Base-by-base conservation (phyloP, 352 stramenopile species). In the Thalassiosira exigua region DNA sequence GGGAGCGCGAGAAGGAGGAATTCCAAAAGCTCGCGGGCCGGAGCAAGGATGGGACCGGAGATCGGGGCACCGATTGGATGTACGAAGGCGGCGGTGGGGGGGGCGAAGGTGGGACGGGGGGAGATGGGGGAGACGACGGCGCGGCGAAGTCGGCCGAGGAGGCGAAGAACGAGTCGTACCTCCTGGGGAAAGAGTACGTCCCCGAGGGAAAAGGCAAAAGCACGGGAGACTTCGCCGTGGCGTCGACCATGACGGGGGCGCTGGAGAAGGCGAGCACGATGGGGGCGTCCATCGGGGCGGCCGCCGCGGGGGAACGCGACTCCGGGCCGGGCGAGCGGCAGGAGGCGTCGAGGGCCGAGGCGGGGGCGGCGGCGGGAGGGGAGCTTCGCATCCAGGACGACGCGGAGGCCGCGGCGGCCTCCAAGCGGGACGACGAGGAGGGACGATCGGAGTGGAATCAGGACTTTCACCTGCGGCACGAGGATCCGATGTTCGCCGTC, bases 401-500 rank as follows among this genome's bases (percentile, higher is more conserved):
- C 22, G 44, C 44, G 7, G 26, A 27, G 56, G 41, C 39, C 22
- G 51, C 24, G 21, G 22, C 41, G 1, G 19, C 7, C 11, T 26
- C 27, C 7, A 54, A 51, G 32, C 21, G 27, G 36, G 24, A 26
- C 59, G 48, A 61, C n/a, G 51, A 67, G 48, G 56, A 74, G 19
- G 64, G 30, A 24, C 72, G 86, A 21, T 54, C 68, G 29, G 79
- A 90, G 33, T 79, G 79, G 51, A 98, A 97, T 62, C 95, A 98
- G 71, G 79, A 90, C 17, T 98, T 98, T 85, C 96, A 95, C 50
- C 79, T 96, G 21, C 82, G 97, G 27, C 94, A 98, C 32, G 96
- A 98, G 74, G 96, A 98, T 85, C 96, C 96, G 1, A 98, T 98
- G 95, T 98, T 98, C 91, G 70, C 96, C 17, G 98, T 98, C 14